Evolutionary conservation across 2,329 filamentous ascomycete species (phyloP).

Genomic region (Aspergillus spinulosporus): DNA sequence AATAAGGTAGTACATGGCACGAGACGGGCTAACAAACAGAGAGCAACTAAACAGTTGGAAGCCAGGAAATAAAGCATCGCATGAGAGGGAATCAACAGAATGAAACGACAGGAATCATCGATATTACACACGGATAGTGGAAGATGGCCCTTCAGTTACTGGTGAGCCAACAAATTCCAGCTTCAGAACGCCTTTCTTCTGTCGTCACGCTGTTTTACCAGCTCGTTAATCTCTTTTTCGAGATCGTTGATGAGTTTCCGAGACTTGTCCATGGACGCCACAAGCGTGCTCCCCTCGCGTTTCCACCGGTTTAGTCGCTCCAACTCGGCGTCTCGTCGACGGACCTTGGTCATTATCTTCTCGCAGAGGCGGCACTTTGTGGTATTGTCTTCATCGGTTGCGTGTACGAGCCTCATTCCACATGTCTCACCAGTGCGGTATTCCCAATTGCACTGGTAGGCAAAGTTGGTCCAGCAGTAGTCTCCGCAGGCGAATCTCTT

Average conservation of each 20-base stretch:
- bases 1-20: slow-evolving; percentile 21
- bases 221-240: slow-evolving; percentile 65
- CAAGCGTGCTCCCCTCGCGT: slow-evolving; percentile 63
- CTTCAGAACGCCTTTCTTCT: slow-evolving; percentile 33
- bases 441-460: slow-evolving; percentile 88
- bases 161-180: background rate
- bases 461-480: slow-evolving; percentile 94
- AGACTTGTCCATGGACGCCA: slow-evolving; percentile 65
- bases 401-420: slow-evolving; percentile 85
- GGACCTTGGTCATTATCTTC: slow-evolving; percentile 81
- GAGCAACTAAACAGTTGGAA: slow-evolving; percentile 12
- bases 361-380: slow-evolving; percentile 78
- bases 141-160: slow-evolving; percentile 3
- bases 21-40: slow-evolving; percentile 31
- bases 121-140: slow-evolving; percentile 14
- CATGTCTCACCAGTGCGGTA: slow-evolving; percentile 96
- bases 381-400: slow-evolving; percentile 62
- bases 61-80: slow-evolving; percentile 17
- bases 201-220: slow-evolving; percentile 58
- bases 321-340: slow-evolving; percentile 71
- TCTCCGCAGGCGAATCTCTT: slow-evolving; percentile 81
- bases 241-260: slow-evolving; percentile 71
- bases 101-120: slow-evolving; percentile 23
- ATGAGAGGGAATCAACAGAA: slow-evolving; percentile 25
- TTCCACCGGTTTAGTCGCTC: slow-evolving; percentile 76